Evolutionary conservation across 805 yeast species (phyloP).

Genomic region (Ogataea trehaloabstinens): DNA sequence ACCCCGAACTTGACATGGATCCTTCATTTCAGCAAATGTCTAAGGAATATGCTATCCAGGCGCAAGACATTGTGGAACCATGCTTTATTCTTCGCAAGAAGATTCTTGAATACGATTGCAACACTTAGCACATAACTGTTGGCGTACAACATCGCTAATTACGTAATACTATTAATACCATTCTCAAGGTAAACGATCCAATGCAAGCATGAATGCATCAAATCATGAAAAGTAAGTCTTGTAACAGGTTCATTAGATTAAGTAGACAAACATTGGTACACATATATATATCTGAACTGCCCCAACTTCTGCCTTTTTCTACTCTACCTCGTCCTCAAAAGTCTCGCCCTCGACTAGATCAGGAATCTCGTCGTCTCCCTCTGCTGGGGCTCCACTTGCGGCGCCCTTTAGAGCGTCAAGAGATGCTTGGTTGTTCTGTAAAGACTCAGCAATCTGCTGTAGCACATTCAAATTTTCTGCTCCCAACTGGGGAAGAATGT

Average conservation of each 20-base stretch:
- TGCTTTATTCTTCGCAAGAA: constrained; percentile 11
- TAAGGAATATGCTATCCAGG: neutral
- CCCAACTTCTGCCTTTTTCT: too few relatives aligned
- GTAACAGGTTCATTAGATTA: neutral
- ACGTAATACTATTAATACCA: too few relatives aligned
- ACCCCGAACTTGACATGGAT: constrained; percentile 10
- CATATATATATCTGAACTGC: constrained; percentile 1
- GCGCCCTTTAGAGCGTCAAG: constrained; percentile 36
- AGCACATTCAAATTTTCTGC: constrained; percentile 90
- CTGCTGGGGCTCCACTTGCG: constrained; percentile 39
- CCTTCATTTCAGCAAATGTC: constrained; percentile 5
- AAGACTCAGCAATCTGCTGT: constrained; percentile 84
- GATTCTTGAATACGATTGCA: constrained; percentile 7
- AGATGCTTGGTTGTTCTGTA: constrained; percentile 56
- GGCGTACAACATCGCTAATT: too few relatives aligned
- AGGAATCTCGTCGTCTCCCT: constrained; percentile 67
- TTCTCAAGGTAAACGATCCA: too few relatives aligned
- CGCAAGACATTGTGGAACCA: constrained; percentile 4
- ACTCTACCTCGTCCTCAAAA: constrained; percentile 58
- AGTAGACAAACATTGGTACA: neutral
- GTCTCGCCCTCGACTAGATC: constrained; percentile 87
- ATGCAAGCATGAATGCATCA: too few relatives aligned
- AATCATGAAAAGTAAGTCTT: too few relatives aligned
- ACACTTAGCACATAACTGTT: too few relatives aligned
- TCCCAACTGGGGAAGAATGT: constrained; percentile 93